phyloP scores from a whole-genome alignment of 2,329 filamentous ascomycete species.

The Teratosphaeriaceae sp. region DNA sequence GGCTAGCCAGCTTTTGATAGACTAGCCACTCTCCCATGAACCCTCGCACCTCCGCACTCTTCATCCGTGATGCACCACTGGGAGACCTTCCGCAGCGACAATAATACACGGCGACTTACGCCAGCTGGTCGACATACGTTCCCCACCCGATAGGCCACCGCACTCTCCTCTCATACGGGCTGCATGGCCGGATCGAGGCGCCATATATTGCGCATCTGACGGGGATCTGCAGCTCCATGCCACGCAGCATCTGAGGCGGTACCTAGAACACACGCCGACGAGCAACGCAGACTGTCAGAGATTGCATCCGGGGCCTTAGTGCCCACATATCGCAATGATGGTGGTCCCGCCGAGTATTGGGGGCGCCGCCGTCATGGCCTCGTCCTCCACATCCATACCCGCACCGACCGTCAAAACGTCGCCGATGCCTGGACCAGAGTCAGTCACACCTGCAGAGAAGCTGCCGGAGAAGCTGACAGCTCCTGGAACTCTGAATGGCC shows the following conservation, averaged over 20 bases:
- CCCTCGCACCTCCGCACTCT: not conserved
- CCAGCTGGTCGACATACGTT: too few species aligned
- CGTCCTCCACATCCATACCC: constrained; percentile 2
- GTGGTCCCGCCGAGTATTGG: constrained; percentile 25
- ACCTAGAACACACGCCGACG: not conserved
- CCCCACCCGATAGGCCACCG: not conserved
- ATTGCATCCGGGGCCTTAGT: constrained; percentile 1
- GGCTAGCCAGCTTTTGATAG: too few species aligned
- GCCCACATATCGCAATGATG: constrained; percentile 13
- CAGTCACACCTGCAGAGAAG: constrained; percentile 5
- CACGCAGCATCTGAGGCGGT: not conserved
- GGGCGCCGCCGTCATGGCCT: constrained; percentile 10
- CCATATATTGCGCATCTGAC: constrained; percentile 3
- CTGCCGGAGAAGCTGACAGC: constrained; percentile 14
- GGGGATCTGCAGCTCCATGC: not conserved
- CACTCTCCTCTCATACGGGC: too few species aligned
- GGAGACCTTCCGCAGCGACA: too few species aligned
- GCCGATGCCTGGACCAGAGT: not conserved
- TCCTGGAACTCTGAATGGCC: constrained; percentile 28
- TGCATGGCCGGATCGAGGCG: not conserved
- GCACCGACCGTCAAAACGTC: not conserved
- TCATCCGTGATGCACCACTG: not conserved
- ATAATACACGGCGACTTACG: too few species aligned
- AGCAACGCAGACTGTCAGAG: not conserved
- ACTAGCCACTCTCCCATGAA: not conserved